Percentiles rank a stretch among this genome's conserved stretches.
Conservation (phyloP, 768 basidiomycete genomes). For the Tylopilus plumbeoviolaceoides region DNA sequence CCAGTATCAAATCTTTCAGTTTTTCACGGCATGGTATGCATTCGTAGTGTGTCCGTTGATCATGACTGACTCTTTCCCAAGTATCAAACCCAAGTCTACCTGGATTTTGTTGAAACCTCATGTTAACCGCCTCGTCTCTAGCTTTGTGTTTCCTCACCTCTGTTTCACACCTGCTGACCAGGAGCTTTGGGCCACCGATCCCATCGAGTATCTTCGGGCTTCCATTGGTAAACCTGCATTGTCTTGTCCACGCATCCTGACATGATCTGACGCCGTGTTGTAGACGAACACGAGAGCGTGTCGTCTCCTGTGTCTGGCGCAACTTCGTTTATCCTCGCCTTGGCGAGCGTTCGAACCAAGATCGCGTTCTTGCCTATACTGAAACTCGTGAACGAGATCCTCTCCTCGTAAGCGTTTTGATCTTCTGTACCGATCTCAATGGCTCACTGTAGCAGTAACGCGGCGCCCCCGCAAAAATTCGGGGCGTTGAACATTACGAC, state of each 20-base stretch:
- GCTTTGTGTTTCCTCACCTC: conserved; percentile 83
- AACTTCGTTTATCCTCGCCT: conserved; percentile 73
- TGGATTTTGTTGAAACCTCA: conserved; percentile 87
- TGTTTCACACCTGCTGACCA: conserved; percentile 68
- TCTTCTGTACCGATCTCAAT: neutral
- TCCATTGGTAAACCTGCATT: conserved; percentile 54
- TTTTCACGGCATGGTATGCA: conserved; percentile 83
- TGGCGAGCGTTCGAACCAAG: conserved; percentile 78
- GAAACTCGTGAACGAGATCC: conserved; percentile 69
- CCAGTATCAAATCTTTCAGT: conserved; percentile 78
- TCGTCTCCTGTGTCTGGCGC: conserved; percentile 75
- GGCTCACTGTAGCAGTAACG: conserved; percentile 31
- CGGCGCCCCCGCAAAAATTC: conserved; percentile 63
- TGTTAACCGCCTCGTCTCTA: conserved; percentile 69
- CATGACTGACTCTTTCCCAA: conserved; percentile 31
- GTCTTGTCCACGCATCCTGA: neutral
- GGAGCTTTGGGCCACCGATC: conserved; percentile 76
- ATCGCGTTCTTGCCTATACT: conserved; percentile 79
- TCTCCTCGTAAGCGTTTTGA: conserved; percentile 50
- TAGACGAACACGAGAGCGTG: conserved; percentile 81
- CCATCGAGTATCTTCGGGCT: conserved; percentile 75
- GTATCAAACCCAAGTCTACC: conserved; percentile 90
- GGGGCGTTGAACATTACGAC: conserved; percentile 84
- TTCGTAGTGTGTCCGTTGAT: neutral
- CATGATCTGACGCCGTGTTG: neutral